Percentiles rank a stretch among this genome's conserved stretches.
These are phyloP conservation scores for Coniferiporia sulphurascens DNA, from an alignment of 1,284 basidiomycete species.

Conservation along the genomic window DNA sequence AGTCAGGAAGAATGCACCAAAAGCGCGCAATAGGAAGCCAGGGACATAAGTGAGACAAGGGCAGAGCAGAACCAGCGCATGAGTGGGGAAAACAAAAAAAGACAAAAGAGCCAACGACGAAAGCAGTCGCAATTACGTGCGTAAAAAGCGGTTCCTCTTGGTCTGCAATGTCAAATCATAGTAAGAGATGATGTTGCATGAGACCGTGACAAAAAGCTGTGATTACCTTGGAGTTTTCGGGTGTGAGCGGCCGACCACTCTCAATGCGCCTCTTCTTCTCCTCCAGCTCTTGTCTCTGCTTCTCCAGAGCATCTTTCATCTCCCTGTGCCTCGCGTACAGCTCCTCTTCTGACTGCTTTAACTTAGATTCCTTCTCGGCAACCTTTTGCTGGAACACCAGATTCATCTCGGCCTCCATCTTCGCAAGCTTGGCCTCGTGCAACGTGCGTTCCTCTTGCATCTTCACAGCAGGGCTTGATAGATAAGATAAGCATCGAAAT, in stretches of 20 bases:
- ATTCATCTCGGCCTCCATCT: slow-evolving; percentile 99
- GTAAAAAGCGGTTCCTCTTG: slow-evolving; percentile 75
- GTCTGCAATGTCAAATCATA: slow-evolving; percentile 34
- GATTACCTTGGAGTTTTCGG: slow-evolving; percentile 81
- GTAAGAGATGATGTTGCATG: neutral
- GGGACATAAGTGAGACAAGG: neutral
- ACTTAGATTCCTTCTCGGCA: slow-evolving; percentile 95
- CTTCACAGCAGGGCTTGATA: slow-evolving; percentile 80
- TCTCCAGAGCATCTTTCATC: slow-evolving; percentile 98
- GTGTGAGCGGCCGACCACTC: slow-evolving; percentile 89
- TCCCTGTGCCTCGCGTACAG: slow-evolving; percentile 95
- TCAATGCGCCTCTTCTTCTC: slow-evolving; percentile 98
- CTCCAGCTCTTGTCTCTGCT: slow-evolving; percentile 91
- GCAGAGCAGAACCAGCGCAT: slow-evolving; percentile 11
- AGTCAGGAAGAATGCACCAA: slow-evolving; percentile 12
- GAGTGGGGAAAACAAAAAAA: slow-evolving; percentile 7
- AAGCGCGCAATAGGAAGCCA: slow-evolving; percentile 7
- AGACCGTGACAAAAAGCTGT: neutral
- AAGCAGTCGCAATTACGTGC: slow-evolving; percentile 39
- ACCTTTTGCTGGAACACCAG: slow-evolving; percentile 99
- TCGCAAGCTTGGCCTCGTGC: slow-evolving; percentile 92
- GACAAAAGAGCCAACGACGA: neutral
- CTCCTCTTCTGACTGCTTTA: slow-evolving; percentile 98
- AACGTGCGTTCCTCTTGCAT: slow-evolving; percentile 91
- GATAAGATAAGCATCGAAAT: slow-evolving; percentile 13